Base-by-base conservation (phyloP, 1,284 basidiomycete species). In the Leccinum angustisporum region DNA sequence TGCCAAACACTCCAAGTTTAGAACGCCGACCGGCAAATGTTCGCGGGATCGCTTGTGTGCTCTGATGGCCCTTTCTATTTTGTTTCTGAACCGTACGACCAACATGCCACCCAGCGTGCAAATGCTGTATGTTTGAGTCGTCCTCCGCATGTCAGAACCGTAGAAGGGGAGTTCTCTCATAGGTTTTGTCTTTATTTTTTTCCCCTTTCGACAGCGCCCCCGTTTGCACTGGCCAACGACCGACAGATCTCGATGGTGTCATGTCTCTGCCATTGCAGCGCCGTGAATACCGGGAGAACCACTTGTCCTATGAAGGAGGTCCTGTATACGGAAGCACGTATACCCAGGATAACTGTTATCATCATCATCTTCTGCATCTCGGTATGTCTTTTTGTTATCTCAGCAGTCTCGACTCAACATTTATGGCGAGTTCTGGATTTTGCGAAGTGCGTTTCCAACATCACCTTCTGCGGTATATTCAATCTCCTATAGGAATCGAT, bases 1-100 rank as follows among this genome's bases (percentile, higher is more conserved):
- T 43, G 43, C n/a, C 43, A 46, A 46, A 27, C 61, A 43, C 66
- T 63, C 56, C 55, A 63, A 55, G 50, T 62, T 64, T 61, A 43
- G 61, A 66, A 70, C 56, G 53, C 70, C 70, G 72, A 61, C 62
- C 69, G 70, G 68, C 57, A 70, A 70, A 71, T 63, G 65, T 67
- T 72, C 70, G 70, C 70, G 70, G 70, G 70, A 72, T 72, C 70
- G 70, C 70, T 21, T 53, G 10, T 21, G 8, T 13, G 43, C 0
- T 53, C 46, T 48, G 18, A 48, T 48, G 46, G 8, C 21, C 21
- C 51, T 61, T 59, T 57, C 55, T 30, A 11, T 31, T 61, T 58
- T 54, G 36, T 40, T 31, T 51, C 21, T 57, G 25, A 9, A 36
- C 46, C 18, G 27, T 18, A 54, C 30, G 14, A 25, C 18, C 18